Conservation (phyloP, 2,329 filamentous ascomycete species). For the Penicillium janthinellum region DNA sequence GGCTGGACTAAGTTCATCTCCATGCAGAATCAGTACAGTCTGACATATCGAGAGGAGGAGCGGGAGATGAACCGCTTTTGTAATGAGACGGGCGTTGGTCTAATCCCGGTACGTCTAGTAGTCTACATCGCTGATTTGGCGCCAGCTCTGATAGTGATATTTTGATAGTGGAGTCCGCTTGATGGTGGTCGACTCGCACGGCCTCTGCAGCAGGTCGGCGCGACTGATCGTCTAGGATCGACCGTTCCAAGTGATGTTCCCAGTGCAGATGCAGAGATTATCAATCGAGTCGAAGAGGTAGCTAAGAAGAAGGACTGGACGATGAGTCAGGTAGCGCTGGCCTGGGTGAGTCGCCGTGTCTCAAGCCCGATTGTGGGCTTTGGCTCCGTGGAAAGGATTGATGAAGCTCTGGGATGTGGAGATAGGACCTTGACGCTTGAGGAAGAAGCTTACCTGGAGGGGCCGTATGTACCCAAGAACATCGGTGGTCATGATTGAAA, state of each 20-base stretch:
- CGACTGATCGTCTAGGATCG: slow-evolving; percentile 1
- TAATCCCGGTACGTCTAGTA: slow-evolving; percentile 5
- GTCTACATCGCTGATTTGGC: background rate
- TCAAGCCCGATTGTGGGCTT: slow-evolving; percentile 3
- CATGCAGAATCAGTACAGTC: slow-evolving; percentile 51
- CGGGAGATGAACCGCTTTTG: slow-evolving; percentile 29
- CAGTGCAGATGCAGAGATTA: slow-evolving; percentile 12
- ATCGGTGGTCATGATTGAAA: slow-evolving; percentile 1
- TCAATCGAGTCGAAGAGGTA: slow-evolving; percentile 14
- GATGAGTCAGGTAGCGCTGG: slow-evolving; percentile 17
- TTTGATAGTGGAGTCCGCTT: slow-evolving; percentile 4
- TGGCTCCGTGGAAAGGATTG: background rate
- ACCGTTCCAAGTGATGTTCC: slow-evolving; percentile 1
- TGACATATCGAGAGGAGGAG: slow-evolving; percentile 29
- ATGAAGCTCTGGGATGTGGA: slow-evolving; percentile 1
- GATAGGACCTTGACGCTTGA: background rate
- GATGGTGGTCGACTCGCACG: slow-evolving; percentile 10
- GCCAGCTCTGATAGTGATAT: no score
- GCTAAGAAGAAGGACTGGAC: slow-evolving; percentile 14
- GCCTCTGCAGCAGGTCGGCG: slow-evolving; percentile 1
- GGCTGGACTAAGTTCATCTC: slow-evolving; percentile 62
- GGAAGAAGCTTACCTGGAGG: slow-evolving; percentile 1
- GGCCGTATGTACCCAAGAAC: background rate
- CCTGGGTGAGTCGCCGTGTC: slow-evolving; percentile 6
- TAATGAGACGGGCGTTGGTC: slow-evolving; percentile 16